phyloP scores from a whole-genome alignment of 192 early-diverging fungal species.

The Coemansia sp. region DNA sequence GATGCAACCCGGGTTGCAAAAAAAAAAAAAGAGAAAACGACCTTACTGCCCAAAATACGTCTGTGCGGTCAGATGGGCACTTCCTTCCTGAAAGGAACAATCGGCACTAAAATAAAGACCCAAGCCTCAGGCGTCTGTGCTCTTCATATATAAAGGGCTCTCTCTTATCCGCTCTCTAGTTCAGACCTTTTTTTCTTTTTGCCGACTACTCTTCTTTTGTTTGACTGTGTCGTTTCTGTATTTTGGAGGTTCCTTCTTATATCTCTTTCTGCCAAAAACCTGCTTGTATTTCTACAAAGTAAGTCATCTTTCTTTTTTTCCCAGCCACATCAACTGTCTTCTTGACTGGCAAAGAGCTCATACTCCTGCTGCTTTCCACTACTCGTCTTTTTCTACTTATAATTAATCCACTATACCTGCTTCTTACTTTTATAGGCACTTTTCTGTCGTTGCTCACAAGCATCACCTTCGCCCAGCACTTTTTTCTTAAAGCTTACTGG shows the following conservation, averaged over 20 bases:
- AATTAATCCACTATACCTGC: not conserved
- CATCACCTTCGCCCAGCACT: not conserved
- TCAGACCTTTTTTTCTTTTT: not conserved
- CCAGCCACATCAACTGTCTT: not conserved
- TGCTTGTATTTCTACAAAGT: slow-evolving; percentile 16
- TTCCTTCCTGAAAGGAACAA: not conserved
- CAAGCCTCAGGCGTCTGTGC: not conserved
- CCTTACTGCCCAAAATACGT: not conserved
- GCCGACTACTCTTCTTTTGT: not conserved
- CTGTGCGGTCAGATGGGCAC: not conserved
- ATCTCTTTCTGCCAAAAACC: not conserved
- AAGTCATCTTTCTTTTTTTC: slow-evolving; percentile 1
- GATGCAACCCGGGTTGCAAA: not conserved
- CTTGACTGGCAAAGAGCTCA: not conserved
- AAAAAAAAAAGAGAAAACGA: not conserved
- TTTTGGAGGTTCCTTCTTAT: not conserved
- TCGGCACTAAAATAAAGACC: not conserved
- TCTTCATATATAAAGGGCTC: not conserved
- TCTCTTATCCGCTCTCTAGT: not conserved
- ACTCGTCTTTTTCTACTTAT: not conserved
- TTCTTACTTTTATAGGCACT: slow-evolving; percentile 1
- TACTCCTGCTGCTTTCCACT: not conserved
- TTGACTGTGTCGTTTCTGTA: slow-evolving; percentile 6
- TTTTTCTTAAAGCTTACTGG: not conserved
- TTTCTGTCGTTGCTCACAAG: not conserved